phyloP scores from a whole-genome alignment of 768 basidiomycete genomes.

The Amanita jacksonii region DNA sequence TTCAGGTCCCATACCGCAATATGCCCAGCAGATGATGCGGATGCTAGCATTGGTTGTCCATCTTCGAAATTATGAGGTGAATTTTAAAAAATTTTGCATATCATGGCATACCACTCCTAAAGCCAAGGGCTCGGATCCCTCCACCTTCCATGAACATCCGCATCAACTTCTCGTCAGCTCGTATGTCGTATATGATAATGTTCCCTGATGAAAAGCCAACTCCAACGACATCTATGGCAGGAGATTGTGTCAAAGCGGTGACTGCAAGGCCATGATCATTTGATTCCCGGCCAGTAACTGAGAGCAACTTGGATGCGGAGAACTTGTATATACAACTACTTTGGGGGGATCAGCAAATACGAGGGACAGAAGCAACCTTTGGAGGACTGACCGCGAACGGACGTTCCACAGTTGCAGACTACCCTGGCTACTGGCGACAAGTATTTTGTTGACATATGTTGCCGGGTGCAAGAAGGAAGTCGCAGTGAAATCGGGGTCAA shows the following conservation, averaged over 20 bases:
- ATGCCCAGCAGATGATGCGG: slow-evolving; percentile 78
- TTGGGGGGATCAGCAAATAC: not conserved
- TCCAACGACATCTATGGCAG: slow-evolving; percentile 95
- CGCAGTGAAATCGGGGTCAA: too few species aligned
- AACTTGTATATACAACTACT: slow-evolving; percentile 85
- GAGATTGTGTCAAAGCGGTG: slow-evolving; percentile 79
- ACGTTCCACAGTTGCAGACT: too few species aligned
- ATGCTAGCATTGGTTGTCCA: slow-evolving; percentile 81
- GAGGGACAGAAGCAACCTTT: not conserved
- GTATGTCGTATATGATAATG: slow-evolving; percentile 82
- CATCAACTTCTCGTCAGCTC: slow-evolving; percentile 83
- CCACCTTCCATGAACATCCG: slow-evolving; percentile 89
- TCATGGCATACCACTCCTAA: slow-evolving; percentile 60
- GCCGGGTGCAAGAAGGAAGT: too few species aligned
- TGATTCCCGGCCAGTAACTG: slow-evolving; percentile 19
- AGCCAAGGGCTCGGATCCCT: slow-evolving; percentile 63
- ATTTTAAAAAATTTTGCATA: not conserved
- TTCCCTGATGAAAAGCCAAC: slow-evolving; percentile 84
- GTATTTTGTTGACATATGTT: too few species aligned
- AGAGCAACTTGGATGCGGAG: slow-evolving; percentile 39
- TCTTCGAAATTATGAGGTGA: slow-evolving; percentile 34
- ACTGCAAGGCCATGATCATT: slow-evolving; percentile 37
- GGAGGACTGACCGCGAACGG: too few species aligned
- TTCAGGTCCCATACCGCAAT: slow-evolving; percentile 93
- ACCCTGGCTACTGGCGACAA: too few species aligned